Evolutionary conservation across 345 rosid species (phyloP).

Genomic region (Euphorbia pulcherrima): DNA sequence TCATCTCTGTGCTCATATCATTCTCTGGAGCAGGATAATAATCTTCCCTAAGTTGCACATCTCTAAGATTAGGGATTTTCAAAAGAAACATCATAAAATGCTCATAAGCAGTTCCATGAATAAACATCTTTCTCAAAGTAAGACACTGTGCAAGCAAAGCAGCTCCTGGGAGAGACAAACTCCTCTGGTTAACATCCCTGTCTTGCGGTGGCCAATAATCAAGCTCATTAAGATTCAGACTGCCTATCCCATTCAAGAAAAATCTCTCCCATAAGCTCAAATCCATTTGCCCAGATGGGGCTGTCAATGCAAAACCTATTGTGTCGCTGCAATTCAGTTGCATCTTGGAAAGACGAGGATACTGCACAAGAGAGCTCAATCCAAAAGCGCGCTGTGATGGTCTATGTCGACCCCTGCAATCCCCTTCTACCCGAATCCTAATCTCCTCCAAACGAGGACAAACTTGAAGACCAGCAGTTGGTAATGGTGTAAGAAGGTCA

Average conservation of each 20-base stretch:
- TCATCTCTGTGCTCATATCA: conserved; percentile 86
- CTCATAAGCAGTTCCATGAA: conserved; percentile 88
- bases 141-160: conserved; percentile 59
- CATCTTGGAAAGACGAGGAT: conserved; percentile 72
- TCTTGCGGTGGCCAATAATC: conserved; percentile 97
- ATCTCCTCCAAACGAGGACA: conserved; percentile 89
- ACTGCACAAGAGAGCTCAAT: conserved; percentile 47
- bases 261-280: conserved; percentile 88
- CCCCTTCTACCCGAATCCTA: conserved; percentile 71
- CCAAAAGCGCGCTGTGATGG: conserved; percentile 58
- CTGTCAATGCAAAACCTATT: conserved; percentile 63
- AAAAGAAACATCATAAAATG: conserved; percentile 86
- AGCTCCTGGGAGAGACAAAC: conserved; percentile 65
- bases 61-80: conserved; percentile 53
- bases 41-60: conserved; percentile 83
- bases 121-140: conserved; percentile 73
- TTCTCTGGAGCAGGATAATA: conserved; percentile 94
- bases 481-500: conserved; percentile 57
- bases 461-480: conserved; percentile 47
- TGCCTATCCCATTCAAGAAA: conserved; percentile 61
- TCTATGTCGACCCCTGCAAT: conserved; percentile 59
- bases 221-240: conserved; percentile 54
- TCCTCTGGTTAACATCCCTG: conserved; percentile 77
- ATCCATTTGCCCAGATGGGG: conserved; percentile 81
- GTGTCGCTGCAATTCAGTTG: conserved; percentile 69